These are phyloP conservation scores for Penicillium taxi DNA, from an alignment of 495 filamentous ascomycete species.

Conservation along the genomic window DNA sequence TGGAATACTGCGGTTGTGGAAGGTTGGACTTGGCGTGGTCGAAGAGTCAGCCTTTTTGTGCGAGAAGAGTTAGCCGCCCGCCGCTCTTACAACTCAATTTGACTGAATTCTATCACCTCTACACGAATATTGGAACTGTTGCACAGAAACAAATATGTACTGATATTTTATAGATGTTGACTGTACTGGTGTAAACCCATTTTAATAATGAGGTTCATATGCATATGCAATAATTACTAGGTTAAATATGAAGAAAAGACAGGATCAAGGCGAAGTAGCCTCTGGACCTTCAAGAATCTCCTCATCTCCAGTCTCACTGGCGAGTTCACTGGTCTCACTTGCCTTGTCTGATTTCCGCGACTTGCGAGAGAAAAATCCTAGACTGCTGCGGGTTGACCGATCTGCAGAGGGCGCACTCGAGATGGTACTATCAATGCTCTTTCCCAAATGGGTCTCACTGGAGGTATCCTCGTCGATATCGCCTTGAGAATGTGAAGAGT, in stretches of 20 bases:
- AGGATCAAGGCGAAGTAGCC: constrained; percentile 1
- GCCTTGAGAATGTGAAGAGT: constrained; percentile 39
- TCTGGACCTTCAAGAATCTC: constrained; percentile 31
- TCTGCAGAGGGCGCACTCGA: constrained; percentile 39
- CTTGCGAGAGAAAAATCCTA: constrained; percentile 46
- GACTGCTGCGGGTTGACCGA: constrained; percentile 37
- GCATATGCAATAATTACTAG: constrained; percentile 7
- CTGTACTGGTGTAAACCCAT: constrained; percentile 1
- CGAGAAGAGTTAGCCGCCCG: constrained; percentile 6
- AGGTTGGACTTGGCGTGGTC: constrained; percentile 3
- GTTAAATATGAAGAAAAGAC: constrained; percentile 7
- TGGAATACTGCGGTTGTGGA: constrained; percentile 4
- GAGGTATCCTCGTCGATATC: constrained; percentile 43
- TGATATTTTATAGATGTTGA: constrained; percentile 3
- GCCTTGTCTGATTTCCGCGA: constrained; percentile 40
- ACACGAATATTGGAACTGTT: no score
- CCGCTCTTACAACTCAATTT: background rate
- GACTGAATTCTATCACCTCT: no score
- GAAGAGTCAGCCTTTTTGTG: constrained; percentile 20
- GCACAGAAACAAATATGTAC: constrained; percentile 1
- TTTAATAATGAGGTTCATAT: constrained; percentile 4
- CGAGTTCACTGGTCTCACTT: constrained; percentile 40
- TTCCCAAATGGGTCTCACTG: constrained; percentile 40
- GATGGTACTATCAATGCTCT: constrained; percentile 40
- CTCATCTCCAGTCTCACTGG: constrained; percentile 43